Evolutionary conservation across 2,329 filamentous ascomycete species (phyloP).

Genomic region (Neofusicoccum kwambonambiense): DNA sequence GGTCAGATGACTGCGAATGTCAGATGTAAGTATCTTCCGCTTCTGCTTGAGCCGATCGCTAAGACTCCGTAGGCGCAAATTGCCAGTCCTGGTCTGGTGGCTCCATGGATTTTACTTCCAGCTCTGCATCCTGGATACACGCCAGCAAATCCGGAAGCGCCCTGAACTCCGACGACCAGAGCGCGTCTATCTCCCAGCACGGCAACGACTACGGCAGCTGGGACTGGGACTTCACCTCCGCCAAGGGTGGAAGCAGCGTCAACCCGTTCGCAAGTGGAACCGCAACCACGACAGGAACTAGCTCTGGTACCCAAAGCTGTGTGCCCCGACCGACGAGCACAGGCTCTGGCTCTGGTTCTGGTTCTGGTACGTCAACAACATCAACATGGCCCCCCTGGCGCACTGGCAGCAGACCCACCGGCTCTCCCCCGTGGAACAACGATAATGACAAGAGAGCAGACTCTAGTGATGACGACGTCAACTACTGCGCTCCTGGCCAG

Average conservation of each 20-base stretch:
- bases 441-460: conserved; percentile 25
- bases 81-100: conserved; percentile 55
- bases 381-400: conserved; percentile 9
- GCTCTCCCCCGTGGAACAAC: neutral
- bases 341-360: conserved; percentile 17
- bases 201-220: conserved; percentile 41
- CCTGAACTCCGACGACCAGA: conserved; percentile 47
- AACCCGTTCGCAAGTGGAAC: conserved; percentile 40
- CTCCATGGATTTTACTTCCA: conserved; percentile 48
- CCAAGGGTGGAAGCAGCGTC: conserved; percentile 49
- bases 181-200: conserved; percentile 47
- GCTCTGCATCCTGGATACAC: conserved; percentile 52
- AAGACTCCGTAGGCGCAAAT: conserved; percentile 43
- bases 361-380: conserved; percentile 17
- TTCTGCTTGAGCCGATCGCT: neutral
- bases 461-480: conserved; percentile 31
- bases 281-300: conserved; percentile 6
- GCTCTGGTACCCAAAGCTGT: conserved; percentile 27
- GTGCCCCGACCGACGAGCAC: conserved; percentile 27
- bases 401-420: neutral
- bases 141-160: conserved; percentile 47
- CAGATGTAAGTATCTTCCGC: conserved; percentile 42
- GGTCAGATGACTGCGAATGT: conserved; percentile 58
- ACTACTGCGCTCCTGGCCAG: conserved; percentile 22
- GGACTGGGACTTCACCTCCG: conserved; percentile 48